Conservation (phyloP, 192 early-diverging fungal genomes). For the Coemansia sp. region DNA sequence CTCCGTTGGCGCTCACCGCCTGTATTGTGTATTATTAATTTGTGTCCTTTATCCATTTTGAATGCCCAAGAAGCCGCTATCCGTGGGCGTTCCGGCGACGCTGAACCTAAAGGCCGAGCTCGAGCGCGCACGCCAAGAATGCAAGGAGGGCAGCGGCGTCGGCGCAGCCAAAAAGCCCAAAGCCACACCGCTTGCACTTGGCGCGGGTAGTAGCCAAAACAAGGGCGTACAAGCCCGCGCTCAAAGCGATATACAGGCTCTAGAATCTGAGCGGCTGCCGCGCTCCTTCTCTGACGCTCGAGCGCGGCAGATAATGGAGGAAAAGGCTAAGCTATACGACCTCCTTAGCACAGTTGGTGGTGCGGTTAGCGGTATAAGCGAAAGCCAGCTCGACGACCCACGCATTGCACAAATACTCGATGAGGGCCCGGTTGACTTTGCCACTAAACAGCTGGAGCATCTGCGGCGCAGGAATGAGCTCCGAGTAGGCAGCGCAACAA, state of each 20-base stretch:
- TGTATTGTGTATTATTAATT: no score
- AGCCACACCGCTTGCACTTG: not conserved
- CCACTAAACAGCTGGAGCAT: conserved; percentile 14
- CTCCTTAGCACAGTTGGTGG: conserved; percentile 15
- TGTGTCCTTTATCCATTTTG: no score
- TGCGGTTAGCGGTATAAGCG: not conserved
- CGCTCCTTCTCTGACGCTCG: not conserved
- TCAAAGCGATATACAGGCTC: conserved; percentile 18
- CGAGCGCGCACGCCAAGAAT: conserved; percentile 34
- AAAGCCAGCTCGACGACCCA: conserved; percentile 19
- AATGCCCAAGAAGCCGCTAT: conserved; percentile 24
- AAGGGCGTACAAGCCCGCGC: conserved; percentile 32
- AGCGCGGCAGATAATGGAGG: conserved; percentile 24
- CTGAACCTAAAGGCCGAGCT: conserved; percentile 39
- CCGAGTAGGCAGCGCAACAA: not conserved
- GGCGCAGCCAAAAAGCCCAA: conserved; percentile 3
- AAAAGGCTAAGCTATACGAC: conserved; percentile 49
- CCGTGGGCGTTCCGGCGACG: conserved; percentile 26
- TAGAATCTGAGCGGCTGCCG: not conserved
- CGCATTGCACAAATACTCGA: conserved; percentile 33
- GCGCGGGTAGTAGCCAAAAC: conserved; percentile 14
- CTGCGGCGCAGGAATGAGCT: not conserved
- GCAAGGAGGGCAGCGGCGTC: conserved; percentile 1
- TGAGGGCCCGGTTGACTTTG: conserved; percentile 52
- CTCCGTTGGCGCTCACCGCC: no score